Evolutionary conservation across 2,329 filamentous ascomycete species (phyloP).

Genomic region (Penicillium sumatraense): DNA sequence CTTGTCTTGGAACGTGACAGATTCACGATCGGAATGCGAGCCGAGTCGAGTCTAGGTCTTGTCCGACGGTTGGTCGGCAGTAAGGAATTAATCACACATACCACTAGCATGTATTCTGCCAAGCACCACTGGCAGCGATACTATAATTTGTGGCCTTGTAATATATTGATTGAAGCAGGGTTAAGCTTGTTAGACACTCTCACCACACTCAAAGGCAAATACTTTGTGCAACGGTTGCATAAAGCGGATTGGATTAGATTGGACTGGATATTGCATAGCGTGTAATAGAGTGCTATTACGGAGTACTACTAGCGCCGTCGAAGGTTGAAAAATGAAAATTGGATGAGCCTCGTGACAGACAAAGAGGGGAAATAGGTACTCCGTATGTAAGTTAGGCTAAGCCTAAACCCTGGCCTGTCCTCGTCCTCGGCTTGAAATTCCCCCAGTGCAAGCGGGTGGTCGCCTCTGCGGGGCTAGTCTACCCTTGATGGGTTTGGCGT

Average conservation of each 20-base stretch:
- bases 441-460: neutral
- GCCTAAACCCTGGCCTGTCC: too few species aligned
- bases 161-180: too few species aligned
- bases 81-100: too few species aligned
- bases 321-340: neutral
- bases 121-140: too few species aligned
- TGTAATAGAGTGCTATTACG: neutral
- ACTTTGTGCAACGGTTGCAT: slow-evolving; percentile 1
- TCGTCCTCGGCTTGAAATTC: slow-evolving; percentile 15
- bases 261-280: neutral
- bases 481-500: neutral
- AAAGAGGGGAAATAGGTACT: neutral
- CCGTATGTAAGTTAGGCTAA: neutral
- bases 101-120: too few species aligned
- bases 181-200: too few species aligned
- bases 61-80: too few species aligned
- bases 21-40: neutral
- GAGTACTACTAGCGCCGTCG: neutral
- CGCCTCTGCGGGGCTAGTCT: neutral
- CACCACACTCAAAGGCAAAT: neutral
- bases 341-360: slow-evolving; percentile 8
- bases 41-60: neutral
- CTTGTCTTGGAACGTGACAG: neutral
- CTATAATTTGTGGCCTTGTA: too few species aligned
- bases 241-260: neutral